Conservation (phyloP, 192 early-diverging fungal species). For the Backusella westeae region DNA sequence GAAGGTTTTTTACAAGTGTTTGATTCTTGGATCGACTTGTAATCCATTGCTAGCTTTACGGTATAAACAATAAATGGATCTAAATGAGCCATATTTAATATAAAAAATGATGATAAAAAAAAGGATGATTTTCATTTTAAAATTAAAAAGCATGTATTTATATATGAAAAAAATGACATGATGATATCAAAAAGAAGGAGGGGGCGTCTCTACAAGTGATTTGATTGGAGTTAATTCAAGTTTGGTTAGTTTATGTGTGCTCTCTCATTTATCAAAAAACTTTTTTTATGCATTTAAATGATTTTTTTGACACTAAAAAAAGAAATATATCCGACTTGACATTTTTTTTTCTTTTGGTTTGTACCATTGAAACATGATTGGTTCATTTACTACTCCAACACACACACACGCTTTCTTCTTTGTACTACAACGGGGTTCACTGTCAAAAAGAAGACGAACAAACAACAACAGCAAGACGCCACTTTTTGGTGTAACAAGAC, state of each 20-base stretch:
- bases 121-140: neutral
- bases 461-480: neutral
- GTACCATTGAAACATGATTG: neutral
- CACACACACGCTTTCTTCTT: neutral
- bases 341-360: neutral
- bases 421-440: neutral
- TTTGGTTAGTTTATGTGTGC: neutral
- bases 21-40: neutral
- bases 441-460: neutral
- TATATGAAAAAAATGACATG: neutral
- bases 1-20: neutral
- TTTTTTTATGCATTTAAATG: neutral
- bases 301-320: neutral
- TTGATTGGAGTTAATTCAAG: neutral
- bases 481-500: neutral
- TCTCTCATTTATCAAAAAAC: neutral
- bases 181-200: neutral
- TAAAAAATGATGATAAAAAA: neutral
- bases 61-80: slow-evolving; percentile 13
- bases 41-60: slow-evolving; percentile 12
- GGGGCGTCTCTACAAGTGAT: neutral
- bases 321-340: neutral
- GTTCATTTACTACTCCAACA: neutral
- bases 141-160: neutral
- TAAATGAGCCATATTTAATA: slow-evolving; percentile 5